These are phyloP conservation scores for Penicillium alfredii DNA, from an alignment of 495 filamentous ascomycete genomes.

Conservation along the genomic window DNA sequence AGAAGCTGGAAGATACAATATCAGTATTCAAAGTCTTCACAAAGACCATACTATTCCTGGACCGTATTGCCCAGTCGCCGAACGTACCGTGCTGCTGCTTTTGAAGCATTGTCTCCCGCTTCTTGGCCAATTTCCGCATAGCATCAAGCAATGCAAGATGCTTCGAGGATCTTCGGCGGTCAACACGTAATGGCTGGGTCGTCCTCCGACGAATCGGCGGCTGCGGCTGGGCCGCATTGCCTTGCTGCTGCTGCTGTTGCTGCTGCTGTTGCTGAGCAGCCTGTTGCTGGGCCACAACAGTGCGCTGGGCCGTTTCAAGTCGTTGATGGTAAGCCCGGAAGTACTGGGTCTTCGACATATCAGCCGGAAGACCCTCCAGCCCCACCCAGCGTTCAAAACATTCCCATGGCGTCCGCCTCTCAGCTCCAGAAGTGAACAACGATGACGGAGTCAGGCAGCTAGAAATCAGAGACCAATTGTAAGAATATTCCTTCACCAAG, in stretches of 20 bases:
- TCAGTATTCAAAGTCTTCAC: slow-evolving; percentile 14
- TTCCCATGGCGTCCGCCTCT: slow-evolving; percentile 94
- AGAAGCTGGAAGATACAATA: slow-evolving; percentile 37
- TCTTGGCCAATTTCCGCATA: slow-evolving; percentile 93
- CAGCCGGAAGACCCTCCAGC: slow-evolving; percentile 78
- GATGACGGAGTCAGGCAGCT: slow-evolving; percentile 69
- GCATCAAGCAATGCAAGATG: slow-evolving; percentile 85
- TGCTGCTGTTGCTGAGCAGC: slow-evolving; percentile 52
- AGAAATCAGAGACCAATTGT: slow-evolving; percentile 94
- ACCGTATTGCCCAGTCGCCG: too few relatives aligned
- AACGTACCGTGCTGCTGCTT: slow-evolving; percentile 75
- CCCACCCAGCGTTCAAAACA: slow-evolving; percentile 96
- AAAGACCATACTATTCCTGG: background rate
- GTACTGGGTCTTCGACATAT: slow-evolving; percentile 90
- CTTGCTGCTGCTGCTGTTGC: slow-evolving; percentile 47
- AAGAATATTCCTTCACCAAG: slow-evolving; percentile 84
- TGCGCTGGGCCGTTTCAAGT: slow-evolving; percentile 71
- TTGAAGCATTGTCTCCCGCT: slow-evolving; percentile 73
- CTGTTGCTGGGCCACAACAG: slow-evolving; percentile 55
- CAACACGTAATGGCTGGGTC: slow-evolving; percentile 71
- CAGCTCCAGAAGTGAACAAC: slow-evolving; percentile 70
- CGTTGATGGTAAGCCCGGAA: slow-evolving; percentile 78
- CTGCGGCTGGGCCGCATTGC: slow-evolving; percentile 50
- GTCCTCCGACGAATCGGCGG: slow-evolving; percentile 58
- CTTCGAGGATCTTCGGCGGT: slow-evolving; percentile 75